Evolutionary conservation across 768 basidiomycete genomes (phyloP).

Genomic region (Agaricus bisporus): DNA sequence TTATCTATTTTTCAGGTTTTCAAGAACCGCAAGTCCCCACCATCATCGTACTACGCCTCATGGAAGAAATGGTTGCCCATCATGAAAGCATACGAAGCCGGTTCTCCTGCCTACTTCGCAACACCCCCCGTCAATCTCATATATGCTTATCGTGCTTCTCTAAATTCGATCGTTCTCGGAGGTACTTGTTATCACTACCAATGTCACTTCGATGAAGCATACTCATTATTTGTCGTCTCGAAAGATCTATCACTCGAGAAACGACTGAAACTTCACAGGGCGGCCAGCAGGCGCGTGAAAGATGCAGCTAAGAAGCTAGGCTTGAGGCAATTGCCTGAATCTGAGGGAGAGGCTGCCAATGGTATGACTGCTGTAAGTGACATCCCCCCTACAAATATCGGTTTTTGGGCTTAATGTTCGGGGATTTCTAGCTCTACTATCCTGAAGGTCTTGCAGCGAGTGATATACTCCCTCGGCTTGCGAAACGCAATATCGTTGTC

Average conservation of each 20-base stretch:
- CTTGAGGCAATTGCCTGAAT: conserved; percentile 63
- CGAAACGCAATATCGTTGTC: conserved; percentile 67
- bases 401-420: not conserved
- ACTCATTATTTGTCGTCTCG: not conserved
- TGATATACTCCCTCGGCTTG: conserved; percentile 73
- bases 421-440: conserved; percentile 53
- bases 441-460: conserved; percentile 74
- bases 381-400: not conserved
- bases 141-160: conserved; percentile 83
- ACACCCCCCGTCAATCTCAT: conserved; percentile 94
- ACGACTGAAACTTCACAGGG: conserved; percentile 71
- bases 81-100: conserved; percentile 89
- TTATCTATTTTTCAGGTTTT: conserved; percentile 9
- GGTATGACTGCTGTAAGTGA: conserved; percentile 85
- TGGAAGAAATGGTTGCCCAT: conserved; percentile 95
- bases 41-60: conserved; percentile 78
- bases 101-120: conserved; percentile 84
- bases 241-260: conserved; percentile 44
- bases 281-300: conserved; percentile 65
- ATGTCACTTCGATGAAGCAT: not conserved
- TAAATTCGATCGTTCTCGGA: conserved; percentile 54
- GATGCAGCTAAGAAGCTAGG: conserved; percentile 59
- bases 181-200: not conserved
- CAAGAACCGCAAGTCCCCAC: conserved; percentile 53
- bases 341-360: conserved; percentile 66